Evolutionary conservation across 108 stramenopile species (phyloP).

Genomic region (Parietichytrium sp.): DNA sequence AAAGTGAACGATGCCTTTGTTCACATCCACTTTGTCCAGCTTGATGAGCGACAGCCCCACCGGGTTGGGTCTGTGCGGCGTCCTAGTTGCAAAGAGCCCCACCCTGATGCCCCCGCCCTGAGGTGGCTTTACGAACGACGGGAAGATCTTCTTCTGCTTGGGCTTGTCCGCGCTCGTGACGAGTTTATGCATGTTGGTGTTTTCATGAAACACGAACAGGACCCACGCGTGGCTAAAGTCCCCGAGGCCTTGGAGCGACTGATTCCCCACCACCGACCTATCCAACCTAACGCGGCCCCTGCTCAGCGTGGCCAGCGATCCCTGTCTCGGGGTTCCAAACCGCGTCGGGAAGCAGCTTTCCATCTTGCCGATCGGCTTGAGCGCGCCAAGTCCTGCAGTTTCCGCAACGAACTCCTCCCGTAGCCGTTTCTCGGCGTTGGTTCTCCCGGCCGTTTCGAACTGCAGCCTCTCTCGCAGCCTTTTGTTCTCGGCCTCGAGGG

Average conservation of each 20-base stretch:
- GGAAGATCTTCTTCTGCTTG: constrained; percentile 65
- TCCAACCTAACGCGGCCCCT: not conserved
- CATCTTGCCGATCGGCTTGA: constrained; percentile 69
- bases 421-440: not conserved
- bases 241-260: not conserved
- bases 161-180: constrained; percentile 17
- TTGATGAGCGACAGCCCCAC: constrained; percentile 83
- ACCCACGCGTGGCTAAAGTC: constrained; percentile 85
- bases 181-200: constrained; percentile 68
- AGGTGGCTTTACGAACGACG: constrained; percentile 69
- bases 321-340: constrained; percentile 86
- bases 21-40: constrained; percentile 68
- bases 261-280: not conserved
- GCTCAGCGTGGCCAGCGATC: constrained; percentile 60
- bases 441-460: not conserved
- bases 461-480: not conserved
- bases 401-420: not conserved
- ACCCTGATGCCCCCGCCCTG: constrained; percentile 67
- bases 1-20: constrained; percentile 58
- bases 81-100: constrained; percentile 84
- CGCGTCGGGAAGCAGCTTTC: constrained; percentile 74
- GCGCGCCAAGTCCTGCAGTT: not conserved
- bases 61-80: constrained; percentile 91
- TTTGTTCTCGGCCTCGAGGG: not conserved
- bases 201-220: constrained; percentile 90